Evolutionary conservation across 2,329 filamentous ascomycete species (phyloP), one percentile per base, ranked within the genome.

Genomic region (Claviceps sp.): DNA sequence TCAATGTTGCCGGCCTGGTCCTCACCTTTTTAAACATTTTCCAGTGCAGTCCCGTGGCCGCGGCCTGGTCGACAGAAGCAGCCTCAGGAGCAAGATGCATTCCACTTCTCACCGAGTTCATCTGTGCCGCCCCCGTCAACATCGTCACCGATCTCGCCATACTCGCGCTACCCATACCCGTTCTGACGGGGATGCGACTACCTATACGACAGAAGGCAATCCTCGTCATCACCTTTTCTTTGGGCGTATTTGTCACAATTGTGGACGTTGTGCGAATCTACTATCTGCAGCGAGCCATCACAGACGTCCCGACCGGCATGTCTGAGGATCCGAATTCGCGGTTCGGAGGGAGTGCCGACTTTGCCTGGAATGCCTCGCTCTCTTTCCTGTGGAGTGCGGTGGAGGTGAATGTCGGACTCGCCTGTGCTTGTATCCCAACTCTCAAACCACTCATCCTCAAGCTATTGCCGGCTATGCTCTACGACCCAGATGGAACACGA

Each of bases 341-440:
- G 6, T 80, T 81, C 50, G 78, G 77, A 7, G 71, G 71, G 44
- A 73, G 74, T 44, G 60, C 66, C 2, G 71, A 81, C 53, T 82
- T 81, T 59, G 70, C 76, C 51, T 87, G 81, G 82, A 89, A 91
- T 62, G 86, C 87, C 0, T 88, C 87, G 0, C 70, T 89, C 5
- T 87, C 88, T 0, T 84, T 94, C 62, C 91, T 95, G 86, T 97
- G 90, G 91, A 91, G 86, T 16, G 86, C 85, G 13, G 82, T 96
- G 51, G 90, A 96, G 66, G 88, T 95, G 62, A 93, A 95, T 58
- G 74, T 94, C 1, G 90, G 88, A 18, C 89, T 96, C 59, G 84
- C 89, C 57, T 95, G 88, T 62, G 90, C 86, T 43, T 95, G 89
- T 60, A 86, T 96, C n/a, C 91, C 91, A 8, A 91, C 86, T 0